Evolutionary conservation across 2,329 filamentous ascomycete genomes (phyloP).

Genomic region (Botrytis byssoidea): DNA sequence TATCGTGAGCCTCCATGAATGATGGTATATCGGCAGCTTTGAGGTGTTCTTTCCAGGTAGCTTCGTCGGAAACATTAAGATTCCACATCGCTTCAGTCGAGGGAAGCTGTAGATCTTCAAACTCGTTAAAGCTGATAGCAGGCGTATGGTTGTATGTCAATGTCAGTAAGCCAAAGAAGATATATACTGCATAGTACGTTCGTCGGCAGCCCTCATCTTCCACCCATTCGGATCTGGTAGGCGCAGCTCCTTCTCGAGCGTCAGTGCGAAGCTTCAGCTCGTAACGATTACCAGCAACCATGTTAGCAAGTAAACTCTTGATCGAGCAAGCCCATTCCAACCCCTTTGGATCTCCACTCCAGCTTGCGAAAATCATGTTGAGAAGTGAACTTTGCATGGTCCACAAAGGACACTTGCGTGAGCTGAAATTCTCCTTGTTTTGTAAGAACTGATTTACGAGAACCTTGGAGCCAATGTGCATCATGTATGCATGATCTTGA

Average conservation of each 20-base stretch:
- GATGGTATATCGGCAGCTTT: slow-evolving; percentile 71
- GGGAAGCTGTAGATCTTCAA: slow-evolving; percentile 87
- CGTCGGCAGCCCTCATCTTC: slow-evolving; percentile 95
- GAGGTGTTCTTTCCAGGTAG: slow-evolving; percentile 79
- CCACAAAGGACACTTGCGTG: slow-evolving; percentile 94
- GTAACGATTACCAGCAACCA: slow-evolving; percentile 96
- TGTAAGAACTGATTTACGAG: slow-evolving; percentile 95
- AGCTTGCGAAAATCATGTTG: slow-evolving; percentile 99
- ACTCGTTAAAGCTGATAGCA: slow-evolving; percentile 97
- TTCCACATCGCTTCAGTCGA: slow-evolving; percentile 96
- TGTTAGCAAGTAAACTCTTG: slow-evolving; percentile 95
- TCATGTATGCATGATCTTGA: slow-evolving; percentile 93
- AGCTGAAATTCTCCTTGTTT: slow-evolving; percentile 98
- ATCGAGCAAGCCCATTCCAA: slow-evolving; percentile 99
- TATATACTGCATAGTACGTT: slow-evolving; percentile 98
- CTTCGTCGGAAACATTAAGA: slow-evolving; percentile 71
- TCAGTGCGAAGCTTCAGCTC: slow-evolving; percentile 93
- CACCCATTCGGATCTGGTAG: slow-evolving; percentile 87
- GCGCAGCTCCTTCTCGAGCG: slow-evolving; percentile 71
- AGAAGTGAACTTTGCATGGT: slow-evolving; percentile 95
- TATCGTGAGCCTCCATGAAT: slow-evolving; percentile 91
- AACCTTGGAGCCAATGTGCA: slow-evolving; percentile 96
- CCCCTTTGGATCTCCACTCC: slow-evolving; percentile 97
- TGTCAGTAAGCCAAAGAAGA: slow-evolving; percentile 95
- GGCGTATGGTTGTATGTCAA: slow-evolving; percentile 97